Conservation (phyloP, 495 filamentous ascomycete genomes). For the Parathielavia hyrcaniae region DNA sequence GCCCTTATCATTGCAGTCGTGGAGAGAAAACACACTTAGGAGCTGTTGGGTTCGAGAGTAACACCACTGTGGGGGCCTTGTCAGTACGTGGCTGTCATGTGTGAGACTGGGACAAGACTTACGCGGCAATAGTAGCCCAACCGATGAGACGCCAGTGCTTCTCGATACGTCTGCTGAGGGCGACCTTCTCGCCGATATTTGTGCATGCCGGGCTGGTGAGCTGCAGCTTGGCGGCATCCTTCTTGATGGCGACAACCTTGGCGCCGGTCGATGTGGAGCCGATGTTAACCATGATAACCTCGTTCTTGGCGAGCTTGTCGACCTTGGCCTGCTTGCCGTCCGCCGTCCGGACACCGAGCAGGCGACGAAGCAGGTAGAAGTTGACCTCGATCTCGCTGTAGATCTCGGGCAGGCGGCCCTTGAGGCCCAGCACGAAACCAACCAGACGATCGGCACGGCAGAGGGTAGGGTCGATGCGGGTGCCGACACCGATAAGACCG, state of each 20-base stretch:
- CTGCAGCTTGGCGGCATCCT: slow-evolving; percentile 78
- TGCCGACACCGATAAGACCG: slow-evolving; percentile 95
- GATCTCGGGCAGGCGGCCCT: slow-evolving; percentile 84
- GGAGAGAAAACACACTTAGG: slow-evolving; percentile 14
- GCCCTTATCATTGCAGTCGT: slow-evolving; percentile 13
- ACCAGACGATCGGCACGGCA: slow-evolving; percentile 98
- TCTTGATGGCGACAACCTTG: slow-evolving; percentile 93
- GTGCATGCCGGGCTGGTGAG: slow-evolving; percentile 89
- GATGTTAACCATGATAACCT: slow-evolving; percentile 99
- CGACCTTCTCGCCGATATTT: slow-evolving; percentile 94
- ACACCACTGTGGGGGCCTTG: slow-evolving; percentile 31
- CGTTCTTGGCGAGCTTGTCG: slow-evolving; percentile 92
- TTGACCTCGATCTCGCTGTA: slow-evolving; percentile 98
- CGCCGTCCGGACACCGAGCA: slow-evolving; percentile 94
- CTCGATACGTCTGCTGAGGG: slow-evolving; percentile 89
- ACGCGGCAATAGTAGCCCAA: slow-evolving; percentile 81
- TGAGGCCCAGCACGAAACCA: slow-evolving; percentile 93
- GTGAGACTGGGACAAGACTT: slow-evolving; percentile 24
- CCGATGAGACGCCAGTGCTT: slow-evolving; percentile 99
- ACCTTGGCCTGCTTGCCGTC: slow-evolving; percentile 99
- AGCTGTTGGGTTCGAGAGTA: slow-evolving; percentile 38
- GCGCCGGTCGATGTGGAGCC: slow-evolving; percentile 92
- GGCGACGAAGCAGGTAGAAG: slow-evolving; percentile 90
- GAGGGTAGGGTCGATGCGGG: slow-evolving; percentile 90
- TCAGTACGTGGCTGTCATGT: slow-evolving; percentile 1